These are phyloP conservation scores for Trifolium repens DNA, from an alignment of 306 rosid species.

Conservation along the genomic window DNA sequence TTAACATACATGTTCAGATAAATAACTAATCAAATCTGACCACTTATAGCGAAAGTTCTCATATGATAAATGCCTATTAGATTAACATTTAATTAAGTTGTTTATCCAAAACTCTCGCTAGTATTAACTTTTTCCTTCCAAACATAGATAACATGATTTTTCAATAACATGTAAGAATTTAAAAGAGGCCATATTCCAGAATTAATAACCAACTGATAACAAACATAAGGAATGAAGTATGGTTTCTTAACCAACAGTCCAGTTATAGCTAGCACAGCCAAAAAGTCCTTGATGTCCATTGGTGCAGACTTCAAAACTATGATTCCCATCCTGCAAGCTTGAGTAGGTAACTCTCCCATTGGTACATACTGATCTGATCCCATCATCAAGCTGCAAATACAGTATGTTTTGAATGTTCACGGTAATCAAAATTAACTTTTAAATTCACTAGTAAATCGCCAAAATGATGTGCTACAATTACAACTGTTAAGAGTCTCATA, in stretches of 20 bases:
- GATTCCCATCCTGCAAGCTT: conserved; percentile 77
- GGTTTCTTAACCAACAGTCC: conserved; percentile 79
- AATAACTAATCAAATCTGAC: too few species aligned
- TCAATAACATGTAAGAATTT: background rate
- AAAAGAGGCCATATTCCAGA: conserved; percentile 19
- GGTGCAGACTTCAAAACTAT: conserved; percentile 73
- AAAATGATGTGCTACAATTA: background rate
- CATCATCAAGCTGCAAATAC: conserved; percentile 73
- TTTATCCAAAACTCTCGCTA: background rate
- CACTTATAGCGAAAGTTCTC: background rate
- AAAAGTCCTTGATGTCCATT: conserved; percentile 50
- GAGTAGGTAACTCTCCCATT: conserved; percentile 56
- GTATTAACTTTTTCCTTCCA: conserved; percentile 20
- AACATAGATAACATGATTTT: too few species aligned
- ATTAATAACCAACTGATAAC: background rate
- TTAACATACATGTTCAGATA: background rate
- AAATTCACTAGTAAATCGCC: background rate
- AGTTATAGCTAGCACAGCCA: conserved; percentile 69
- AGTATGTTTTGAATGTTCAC: conserved; percentile 1
- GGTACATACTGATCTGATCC: conserved; percentile 56
- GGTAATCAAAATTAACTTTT: conserved; percentile 15
- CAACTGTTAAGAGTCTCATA: too few species aligned
- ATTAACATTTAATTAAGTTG: background rate
- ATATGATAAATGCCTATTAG: background rate
- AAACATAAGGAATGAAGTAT: conserved; percentile 41